Conservation (phyloP, 805 yeast species). For the Hanseniaspora mollemarum region DNA sequence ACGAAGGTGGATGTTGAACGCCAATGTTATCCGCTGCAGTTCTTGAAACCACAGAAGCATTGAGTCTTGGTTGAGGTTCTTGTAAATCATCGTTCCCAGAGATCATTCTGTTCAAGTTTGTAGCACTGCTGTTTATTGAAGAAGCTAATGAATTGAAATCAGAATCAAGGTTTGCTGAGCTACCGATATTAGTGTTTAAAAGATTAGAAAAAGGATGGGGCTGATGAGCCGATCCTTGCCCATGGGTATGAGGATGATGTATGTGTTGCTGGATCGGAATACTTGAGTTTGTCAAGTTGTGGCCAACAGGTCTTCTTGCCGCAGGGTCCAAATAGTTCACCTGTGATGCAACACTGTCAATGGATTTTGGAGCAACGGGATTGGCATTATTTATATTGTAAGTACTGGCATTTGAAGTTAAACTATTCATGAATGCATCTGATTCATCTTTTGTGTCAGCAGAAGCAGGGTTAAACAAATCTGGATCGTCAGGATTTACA, state of each 20-base stretch:
- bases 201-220: conserved; percentile 14
- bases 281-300: conserved; percentile 16
- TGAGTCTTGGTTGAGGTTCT: conserved; percentile 7
- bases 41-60: neutral
- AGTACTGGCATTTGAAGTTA: conserved; percentile 30
- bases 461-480: neutral
- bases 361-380: conserved; percentile 19
- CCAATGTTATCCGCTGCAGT: neutral
- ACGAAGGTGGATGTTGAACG: neutral
- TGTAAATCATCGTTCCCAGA: neutral
- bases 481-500: conserved; percentile 9
- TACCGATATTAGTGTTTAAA: conserved; percentile 4
- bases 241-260: conserved; percentile 13
- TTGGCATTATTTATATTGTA: conserved; percentile 17
- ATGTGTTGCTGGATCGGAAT: conserved; percentile 15
- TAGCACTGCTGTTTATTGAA: conserved; percentile 7
- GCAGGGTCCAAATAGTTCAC: conserved; percentile 43
- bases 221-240: conserved; percentile 12
- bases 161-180: conserved; percentile 14
- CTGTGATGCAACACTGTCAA: conserved; percentile 33
- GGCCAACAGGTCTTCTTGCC: conserved; percentile 16
- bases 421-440: conserved; percentile 28
- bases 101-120: conserved; percentile 6
- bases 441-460: conserved; percentile 19
- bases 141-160: conserved; percentile 17